Percentiles rank a stretch among this genome's conserved stretches.
Evolutionary conservation across 306 rosid genomes (phyloP).

Genomic region (Oemleria cerasiformis): DNA sequence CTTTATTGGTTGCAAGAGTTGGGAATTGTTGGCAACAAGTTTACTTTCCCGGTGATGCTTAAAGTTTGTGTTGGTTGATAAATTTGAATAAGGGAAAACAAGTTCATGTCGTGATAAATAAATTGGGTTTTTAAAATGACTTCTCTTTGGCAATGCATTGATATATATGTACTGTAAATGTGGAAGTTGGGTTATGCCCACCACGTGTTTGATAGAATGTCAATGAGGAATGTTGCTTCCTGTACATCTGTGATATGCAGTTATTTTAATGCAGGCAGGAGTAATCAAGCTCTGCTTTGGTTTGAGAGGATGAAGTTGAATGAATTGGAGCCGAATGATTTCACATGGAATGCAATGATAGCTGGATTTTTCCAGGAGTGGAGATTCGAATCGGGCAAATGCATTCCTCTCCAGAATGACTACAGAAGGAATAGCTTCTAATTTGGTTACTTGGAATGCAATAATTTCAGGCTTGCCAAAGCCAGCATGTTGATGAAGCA

Average conservation of each 20-base stretch:
- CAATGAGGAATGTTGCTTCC: slow-evolving; percentile 53
- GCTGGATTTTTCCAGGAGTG: too few species aligned
- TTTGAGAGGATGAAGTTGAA: too few species aligned
- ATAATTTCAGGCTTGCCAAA: slow-evolving; percentile 55
- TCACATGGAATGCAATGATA: too few species aligned
- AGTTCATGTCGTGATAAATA: too few species aligned
- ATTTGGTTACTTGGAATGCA: slow-evolving; percentile 62
- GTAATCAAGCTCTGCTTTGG: too few species aligned
- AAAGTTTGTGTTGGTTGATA: too few species aligned
- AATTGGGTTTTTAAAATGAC: slow-evolving; percentile 40
- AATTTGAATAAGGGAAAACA: too few species aligned
- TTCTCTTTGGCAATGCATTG: slow-evolving; percentile 44
- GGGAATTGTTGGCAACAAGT: slow-evolving; percentile 42
- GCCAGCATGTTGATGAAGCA: slow-evolving; percentile 36
- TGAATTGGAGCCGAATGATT: too few species aligned
- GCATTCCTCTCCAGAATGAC: slow-evolving; percentile 46
- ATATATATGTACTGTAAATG: slow-evolving; percentile 67
- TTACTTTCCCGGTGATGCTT: slow-evolving; percentile 48
- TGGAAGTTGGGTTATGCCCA: slow-evolving; percentile 41
- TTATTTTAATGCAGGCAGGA: slow-evolving; percentile 41
- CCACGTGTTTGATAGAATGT: slow-evolving; percentile 47
- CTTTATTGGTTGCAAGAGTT: slow-evolving; percentile 34
- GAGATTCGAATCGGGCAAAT: slow-evolving; percentile 29
- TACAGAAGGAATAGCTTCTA: slow-evolving; percentile 45
- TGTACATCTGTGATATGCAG: slow-evolving; percentile 65